Conservation (phyloP, 495 filamentous ascomycete species). For the Xylaria telfairii region DNA sequence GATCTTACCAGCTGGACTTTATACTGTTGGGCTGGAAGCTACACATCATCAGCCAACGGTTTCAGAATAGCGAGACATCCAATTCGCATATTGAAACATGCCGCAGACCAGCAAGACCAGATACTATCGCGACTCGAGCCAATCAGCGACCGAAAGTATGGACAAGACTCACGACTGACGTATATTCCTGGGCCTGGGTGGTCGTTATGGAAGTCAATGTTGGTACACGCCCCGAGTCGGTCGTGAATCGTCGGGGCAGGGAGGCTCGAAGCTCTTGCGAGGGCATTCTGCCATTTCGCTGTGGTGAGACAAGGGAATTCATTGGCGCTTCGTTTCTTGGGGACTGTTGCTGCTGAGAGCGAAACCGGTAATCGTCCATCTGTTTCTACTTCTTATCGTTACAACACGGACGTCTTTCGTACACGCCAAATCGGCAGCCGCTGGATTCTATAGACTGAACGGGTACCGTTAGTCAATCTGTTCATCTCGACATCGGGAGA, state of each 20-base stretch:
- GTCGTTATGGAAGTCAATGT: conserved; percentile 74
- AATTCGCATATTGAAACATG: conserved; percentile 39
- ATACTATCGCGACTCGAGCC: conserved; percentile 16
- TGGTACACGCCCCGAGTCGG: conserved; percentile 84
- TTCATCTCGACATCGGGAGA: not conserved
- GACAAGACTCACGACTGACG: conserved; percentile 49
- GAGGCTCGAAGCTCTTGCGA: conserved; percentile 71
- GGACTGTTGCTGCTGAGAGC: conserved; percentile 67
- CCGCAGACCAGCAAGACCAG: conserved; percentile 26
- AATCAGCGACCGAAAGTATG: conserved; percentile 8
- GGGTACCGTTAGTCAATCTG: conserved; percentile 23
- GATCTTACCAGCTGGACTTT: conserved; percentile 65
- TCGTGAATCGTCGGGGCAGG: conserved; percentile 92
- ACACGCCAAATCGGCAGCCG: conserved; percentile 51
- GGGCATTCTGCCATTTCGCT: conserved; percentile 67
- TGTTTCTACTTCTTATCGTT: conserved; percentile 40
- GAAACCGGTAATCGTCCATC: conserved; percentile 79
- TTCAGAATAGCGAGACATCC: conserved; percentile 38
- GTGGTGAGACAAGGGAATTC: conserved; percentile 72
- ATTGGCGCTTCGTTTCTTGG: conserved; percentile 73
- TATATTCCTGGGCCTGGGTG: conserved; percentile 51
- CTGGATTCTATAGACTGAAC: conserved; percentile 42
- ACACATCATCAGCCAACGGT: conserved; percentile 40
- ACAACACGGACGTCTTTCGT: conserved; percentile 51
- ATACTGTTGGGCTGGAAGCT: conserved; percentile 55